Percentiles rank a stretch among this genome's conserved stretches.
phyloP scores from a whole-genome alignment of 2,329 filamentous ascomycete genomes.

The Botryosphaeria dothidea region DNA sequence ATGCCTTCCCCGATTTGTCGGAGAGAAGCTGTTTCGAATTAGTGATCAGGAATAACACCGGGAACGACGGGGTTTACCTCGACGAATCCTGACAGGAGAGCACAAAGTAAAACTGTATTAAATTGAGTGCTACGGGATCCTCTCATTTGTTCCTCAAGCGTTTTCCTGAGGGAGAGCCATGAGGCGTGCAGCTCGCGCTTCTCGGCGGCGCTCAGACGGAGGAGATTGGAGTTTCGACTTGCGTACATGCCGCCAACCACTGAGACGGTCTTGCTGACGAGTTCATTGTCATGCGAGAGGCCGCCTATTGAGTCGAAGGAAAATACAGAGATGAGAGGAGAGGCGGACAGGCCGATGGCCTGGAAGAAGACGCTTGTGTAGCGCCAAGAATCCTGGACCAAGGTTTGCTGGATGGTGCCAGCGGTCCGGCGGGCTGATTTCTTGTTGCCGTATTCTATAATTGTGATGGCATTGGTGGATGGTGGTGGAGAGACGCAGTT shows the following conservation, averaged over 20 bases:
- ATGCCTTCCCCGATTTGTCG: conserved; percentile 10
- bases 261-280: conserved; percentile 14
- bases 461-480: background rate
- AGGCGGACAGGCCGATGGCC: conserved; percentile 13
- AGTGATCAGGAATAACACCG: background rate
- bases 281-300: conserved; percentile 8
- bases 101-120: conserved; percentile 10
- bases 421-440: background rate
- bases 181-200: background rate
- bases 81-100: background rate
- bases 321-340: conserved; percentile 16
- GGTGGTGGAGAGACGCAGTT: conserved; percentile 8
- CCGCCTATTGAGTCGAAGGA: conserved; percentile 12
- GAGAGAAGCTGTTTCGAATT: background rate
- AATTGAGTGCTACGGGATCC: background rate
- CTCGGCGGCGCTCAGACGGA: background rate
- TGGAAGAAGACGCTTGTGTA: conserved; percentile 18
- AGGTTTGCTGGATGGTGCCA: background rate
- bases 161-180: background rate
- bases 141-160: background rate
- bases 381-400: conserved; percentile 15
- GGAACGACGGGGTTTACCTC: background rate
- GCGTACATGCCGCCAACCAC: conserved; percentile 16
- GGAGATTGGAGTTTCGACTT: conserved; percentile 8
- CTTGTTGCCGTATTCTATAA: conserved; percentile 9